Conservation (phyloP, 2,329 filamentous ascomycete species). For the Neofusicoccum laricinum region DNA sequence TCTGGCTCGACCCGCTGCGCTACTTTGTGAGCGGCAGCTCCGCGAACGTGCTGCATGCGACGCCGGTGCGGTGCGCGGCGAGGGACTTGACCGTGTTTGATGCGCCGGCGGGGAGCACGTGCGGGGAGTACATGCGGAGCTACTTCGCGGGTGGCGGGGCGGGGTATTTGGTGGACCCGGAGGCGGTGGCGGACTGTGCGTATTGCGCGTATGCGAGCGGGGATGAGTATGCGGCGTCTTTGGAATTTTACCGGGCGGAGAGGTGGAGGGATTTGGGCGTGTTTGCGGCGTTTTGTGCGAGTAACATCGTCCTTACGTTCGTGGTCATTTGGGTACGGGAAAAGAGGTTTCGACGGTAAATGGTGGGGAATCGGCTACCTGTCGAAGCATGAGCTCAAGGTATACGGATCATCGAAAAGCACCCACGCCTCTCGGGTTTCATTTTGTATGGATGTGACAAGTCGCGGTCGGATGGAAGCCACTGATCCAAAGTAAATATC, state of each 20-base stretch:
- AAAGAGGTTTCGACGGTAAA: no score
- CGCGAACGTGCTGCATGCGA: slow-evolving; percentile 52
- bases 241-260: not conserved
- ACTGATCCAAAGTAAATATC: no score
- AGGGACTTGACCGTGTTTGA: slow-evolving; percentile 60
- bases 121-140: slow-evolving; percentile 55
- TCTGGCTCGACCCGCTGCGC: slow-evolving; percentile 63
- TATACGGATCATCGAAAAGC: no score
- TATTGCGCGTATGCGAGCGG: slow-evolving; percentile 63
- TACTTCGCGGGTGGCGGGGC: slow-evolving; percentile 55
- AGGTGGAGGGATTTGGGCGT: not conserved
- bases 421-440: no score
- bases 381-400: no score
- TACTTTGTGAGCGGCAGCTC: slow-evolving; percentile 65
- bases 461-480: no score
- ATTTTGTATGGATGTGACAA: no score
- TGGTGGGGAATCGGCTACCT: no score
- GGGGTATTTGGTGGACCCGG: slow-evolving; percentile 55
- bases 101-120: slow-evolving; percentile 58
- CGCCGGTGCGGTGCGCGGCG: slow-evolving; percentile 54
- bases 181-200: slow-evolving; percentile 53
- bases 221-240: slow-evolving; percentile 49
- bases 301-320: not conserved
- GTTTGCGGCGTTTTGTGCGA: not conserved
- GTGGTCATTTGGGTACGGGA: not conserved